Evolutionary conservation across 1,139 yeast genomes (phyloP).

Genomic region (Chernovozyma sophiae-reginae): DNA sequence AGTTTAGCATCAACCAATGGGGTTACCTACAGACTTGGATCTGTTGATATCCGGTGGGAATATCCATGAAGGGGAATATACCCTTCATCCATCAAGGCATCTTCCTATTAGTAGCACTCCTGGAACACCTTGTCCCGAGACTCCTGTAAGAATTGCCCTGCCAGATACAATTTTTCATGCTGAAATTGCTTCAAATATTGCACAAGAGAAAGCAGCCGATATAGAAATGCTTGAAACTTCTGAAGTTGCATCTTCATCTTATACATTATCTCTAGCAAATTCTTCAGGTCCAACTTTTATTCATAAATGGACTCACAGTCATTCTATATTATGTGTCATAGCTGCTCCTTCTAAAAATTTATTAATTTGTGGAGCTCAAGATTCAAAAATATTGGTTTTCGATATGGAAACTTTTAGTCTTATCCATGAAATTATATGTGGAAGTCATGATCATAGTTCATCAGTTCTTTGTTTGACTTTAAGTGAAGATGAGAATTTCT

Average conservation of each 20-base stretch:
- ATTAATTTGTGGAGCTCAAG: slow-evolving; percentile 90
- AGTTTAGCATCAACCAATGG: no score
- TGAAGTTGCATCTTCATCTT: slow-evolving; percentile 4
- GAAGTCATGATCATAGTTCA: slow-evolving; percentile 55
- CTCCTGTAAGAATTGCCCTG: slow-evolving; percentile 2
- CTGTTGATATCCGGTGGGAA: slow-evolving; percentile 10
- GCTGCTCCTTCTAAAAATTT: slow-evolving; percentile 56
- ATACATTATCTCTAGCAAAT: slow-evolving; percentile 2
- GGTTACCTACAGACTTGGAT: no score
- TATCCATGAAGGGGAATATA: slow-evolving; percentile 34
- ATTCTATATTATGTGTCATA: slow-evolving; percentile 75
- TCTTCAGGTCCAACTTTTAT: slow-evolving; percentile 24
- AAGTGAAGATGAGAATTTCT: slow-evolving; percentile 52
- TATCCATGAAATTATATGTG: slow-evolving; percentile 31
- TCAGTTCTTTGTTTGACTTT: slow-evolving; percentile 69
- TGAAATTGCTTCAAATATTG: neutral
- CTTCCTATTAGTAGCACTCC: slow-evolving; percentile 28
- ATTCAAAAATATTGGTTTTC: slow-evolving; percentile 71
- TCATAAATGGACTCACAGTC: slow-evolving; percentile 74
- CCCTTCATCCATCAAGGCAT: slow-evolving; percentile 21
- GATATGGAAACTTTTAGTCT: slow-evolving; percentile 63
- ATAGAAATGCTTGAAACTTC: slow-evolving; percentile 1
- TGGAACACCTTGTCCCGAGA: slow-evolving; percentile 13
- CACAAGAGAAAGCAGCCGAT: slow-evolving; percentile 1
- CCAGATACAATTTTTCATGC: slow-evolving; percentile 1